phyloP scores from a whole-genome alignment of 345 rosid species.

The Physaria fendleri region DNA sequence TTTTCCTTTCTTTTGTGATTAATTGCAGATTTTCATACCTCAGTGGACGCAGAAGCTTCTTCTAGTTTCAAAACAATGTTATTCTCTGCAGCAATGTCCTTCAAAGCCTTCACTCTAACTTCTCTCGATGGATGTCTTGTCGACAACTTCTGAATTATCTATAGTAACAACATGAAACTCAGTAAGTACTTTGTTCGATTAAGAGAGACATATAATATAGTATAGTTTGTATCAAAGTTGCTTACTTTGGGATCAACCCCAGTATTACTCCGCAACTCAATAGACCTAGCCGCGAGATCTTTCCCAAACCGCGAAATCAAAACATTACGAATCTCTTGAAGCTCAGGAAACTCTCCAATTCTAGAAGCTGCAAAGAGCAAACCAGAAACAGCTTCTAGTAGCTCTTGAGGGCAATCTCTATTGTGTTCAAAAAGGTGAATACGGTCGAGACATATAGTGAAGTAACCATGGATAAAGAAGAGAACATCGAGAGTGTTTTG shows the following conservation, averaged over 20 bases:
- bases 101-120: conserved; percentile 50
- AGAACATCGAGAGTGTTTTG: conserved; percentile 65
- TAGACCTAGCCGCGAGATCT: conserved; percentile 64
- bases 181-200: not conserved
- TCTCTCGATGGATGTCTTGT: conserved; percentile 46
- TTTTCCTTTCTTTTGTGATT: not conserved
- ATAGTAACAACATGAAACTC: conserved; percentile 1
- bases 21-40: conserved; percentile 38
- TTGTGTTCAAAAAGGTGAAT: conserved; percentile 55
- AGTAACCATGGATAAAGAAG: conserved; percentile 55
- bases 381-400: conserved; percentile 64
- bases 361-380: conserved; percentile 72
- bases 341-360: conserved; percentile 91
- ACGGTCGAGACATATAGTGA: conserved; percentile 56
- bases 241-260: conserved; percentile 59
- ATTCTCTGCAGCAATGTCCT: conserved; percentile 66
- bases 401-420: conserved; percentile 74
- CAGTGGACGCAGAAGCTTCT: conserved; percentile 26
- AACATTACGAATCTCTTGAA: conserved; percentile 64
- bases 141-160: conserved; percentile 35
- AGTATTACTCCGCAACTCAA: conserved; percentile 72
- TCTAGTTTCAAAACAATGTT: conserved; percentile 48
- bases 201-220: not conserved
- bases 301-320: conserved; percentile 66
- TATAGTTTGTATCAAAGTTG: conserved; percentile 3